phyloP scores from a whole-genome alignment of 2,329 filamentous ascomycete species.

The Fusarium annulatum region DNA sequence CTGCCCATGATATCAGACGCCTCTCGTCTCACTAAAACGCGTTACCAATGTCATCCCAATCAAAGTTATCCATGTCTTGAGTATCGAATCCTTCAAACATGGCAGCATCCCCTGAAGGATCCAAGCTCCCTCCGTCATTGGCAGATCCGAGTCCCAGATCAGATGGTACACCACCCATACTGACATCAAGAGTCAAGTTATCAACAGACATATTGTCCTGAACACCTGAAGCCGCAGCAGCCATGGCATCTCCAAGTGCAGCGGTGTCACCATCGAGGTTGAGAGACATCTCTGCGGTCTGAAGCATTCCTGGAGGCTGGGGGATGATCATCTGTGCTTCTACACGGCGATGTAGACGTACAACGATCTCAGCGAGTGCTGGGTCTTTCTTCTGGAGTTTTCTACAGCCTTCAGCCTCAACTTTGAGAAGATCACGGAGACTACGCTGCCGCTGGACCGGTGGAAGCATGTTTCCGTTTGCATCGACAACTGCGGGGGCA shows the following conservation, averaged over 20 bases:
- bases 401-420: constrained; percentile 68
- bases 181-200: constrained; percentile 58
- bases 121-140: constrained; percentile 48
- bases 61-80: constrained; percentile 52
- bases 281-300: constrained; percentile 55
- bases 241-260: constrained; percentile 56
- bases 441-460: constrained; percentile 62
- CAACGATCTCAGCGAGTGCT: constrained; percentile 68
- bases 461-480: constrained; percentile 50
- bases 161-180: constrained; percentile 54
- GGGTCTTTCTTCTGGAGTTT: constrained; percentile 67
- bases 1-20: neutral
- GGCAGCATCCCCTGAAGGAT: constrained; percentile 51
- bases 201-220: constrained; percentile 55
- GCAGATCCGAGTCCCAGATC: constrained; percentile 54
- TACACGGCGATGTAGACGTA: constrained; percentile 71
- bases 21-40: constrained; percentile 5
- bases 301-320: constrained; percentile 56
- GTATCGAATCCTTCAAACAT: constrained; percentile 54
- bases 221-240: constrained; percentile 56
- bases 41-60: constrained; percentile 21
- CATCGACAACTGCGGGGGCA: constrained; percentile 50
- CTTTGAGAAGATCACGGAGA: constrained; percentile 69
- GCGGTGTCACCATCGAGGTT: constrained; percentile 53
- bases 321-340: constrained; percentile 70